Percentiles rank a stretch among this genome's conserved stretches.
phyloP scores from a whole-genome alignment of 495 filamentous ascomycete species.

The Delitschia confertaspora region DNA sequence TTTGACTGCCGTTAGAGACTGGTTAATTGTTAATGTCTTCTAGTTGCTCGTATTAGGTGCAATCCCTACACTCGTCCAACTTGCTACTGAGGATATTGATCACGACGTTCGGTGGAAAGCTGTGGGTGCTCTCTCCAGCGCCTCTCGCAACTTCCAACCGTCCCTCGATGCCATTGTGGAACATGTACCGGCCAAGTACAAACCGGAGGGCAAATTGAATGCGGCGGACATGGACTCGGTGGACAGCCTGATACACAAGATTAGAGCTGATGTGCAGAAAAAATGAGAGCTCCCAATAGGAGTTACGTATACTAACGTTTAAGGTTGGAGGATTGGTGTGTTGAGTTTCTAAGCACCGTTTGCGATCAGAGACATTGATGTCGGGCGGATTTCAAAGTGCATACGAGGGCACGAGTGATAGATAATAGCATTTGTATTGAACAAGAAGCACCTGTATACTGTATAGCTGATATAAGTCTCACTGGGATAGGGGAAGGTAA shows the following conservation, averaged over 20 bases:
- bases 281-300: too few relatives aligned
- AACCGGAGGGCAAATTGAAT: slow-evolving; percentile 46
- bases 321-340: too few relatives aligned
- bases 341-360: too few relatives aligned
- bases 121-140: slow-evolving; percentile 74
- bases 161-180: slow-evolving; percentile 55
- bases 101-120: slow-evolving; percentile 73
- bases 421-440: too few relatives aligned
- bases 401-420: too few relatives aligned
- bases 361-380: too few relatives aligned
- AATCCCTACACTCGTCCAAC: slow-evolving; percentile 55
- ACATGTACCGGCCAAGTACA: slow-evolving; percentile 55
- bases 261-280: slow-evolving; percentile 48
- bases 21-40: slow-evolving; percentile 21
- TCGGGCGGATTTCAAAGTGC: too few relatives aligned
- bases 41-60: slow-evolving; percentile 59
- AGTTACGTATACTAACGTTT: too few relatives aligned
- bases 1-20: background rate
- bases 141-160: slow-evolving; percentile 78
- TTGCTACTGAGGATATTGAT: slow-evolving; percentile 53
- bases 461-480: too few relatives aligned
- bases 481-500: too few relatives aligned
- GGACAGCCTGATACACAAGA: slow-evolving; percentile 58
- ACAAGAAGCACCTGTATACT: too few relatives aligned
- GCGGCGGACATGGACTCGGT: slow-evolving; percentile 78